Conservation (phyloP, 2,329 filamentous ascomycete genomes). For the Thielaviopsis cerberus region DNA sequence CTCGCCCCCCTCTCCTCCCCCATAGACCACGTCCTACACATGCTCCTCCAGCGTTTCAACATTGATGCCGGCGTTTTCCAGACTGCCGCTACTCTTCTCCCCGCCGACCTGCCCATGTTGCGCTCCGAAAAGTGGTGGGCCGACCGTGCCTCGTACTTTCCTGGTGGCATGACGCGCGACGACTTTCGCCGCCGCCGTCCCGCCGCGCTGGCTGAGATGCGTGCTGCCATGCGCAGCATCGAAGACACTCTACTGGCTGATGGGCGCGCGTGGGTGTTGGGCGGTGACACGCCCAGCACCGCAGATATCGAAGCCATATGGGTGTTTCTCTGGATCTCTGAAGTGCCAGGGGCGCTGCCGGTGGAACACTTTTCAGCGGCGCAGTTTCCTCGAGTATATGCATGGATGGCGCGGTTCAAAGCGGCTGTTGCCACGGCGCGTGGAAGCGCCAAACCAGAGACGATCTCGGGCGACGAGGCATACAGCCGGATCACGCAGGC, state of each 20-base stretch:
- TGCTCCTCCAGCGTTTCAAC: constrained; percentile 36
- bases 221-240: constrained; percentile 34
- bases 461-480: constrained; percentile 35
- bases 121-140: constrained; percentile 38
- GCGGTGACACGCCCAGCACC: constrained; percentile 31
- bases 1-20: constrained; percentile 23
- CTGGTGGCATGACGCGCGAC: constrained; percentile 15
- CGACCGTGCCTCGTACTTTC: constrained; percentile 31
- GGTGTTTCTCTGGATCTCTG: constrained; percentile 46
- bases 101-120: constrained; percentile 32
- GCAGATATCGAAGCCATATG: constrained; percentile 54
- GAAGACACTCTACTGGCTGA: constrained; percentile 46
- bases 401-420: constrained; percentile 46
- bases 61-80: constrained; percentile 40
- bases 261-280: constrained; percentile 46
- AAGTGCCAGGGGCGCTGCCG: constrained; percentile 36
- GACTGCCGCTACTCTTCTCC: constrained; percentile 35
- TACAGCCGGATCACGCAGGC: constrained; percentile 26
- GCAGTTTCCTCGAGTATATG: constrained; percentile 40
- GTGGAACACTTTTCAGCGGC: constrained; percentile 29
- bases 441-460: constrained; percentile 19
- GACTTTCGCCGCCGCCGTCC: constrained; percentile 21
- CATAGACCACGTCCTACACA: constrained; percentile 12
- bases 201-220: constrained; percentile 37
- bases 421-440: constrained; percentile 26